Base-by-base conservation (phyloP, 1,284 basidiomycete genomes). In the Phellinidium pouzarii region DNA sequence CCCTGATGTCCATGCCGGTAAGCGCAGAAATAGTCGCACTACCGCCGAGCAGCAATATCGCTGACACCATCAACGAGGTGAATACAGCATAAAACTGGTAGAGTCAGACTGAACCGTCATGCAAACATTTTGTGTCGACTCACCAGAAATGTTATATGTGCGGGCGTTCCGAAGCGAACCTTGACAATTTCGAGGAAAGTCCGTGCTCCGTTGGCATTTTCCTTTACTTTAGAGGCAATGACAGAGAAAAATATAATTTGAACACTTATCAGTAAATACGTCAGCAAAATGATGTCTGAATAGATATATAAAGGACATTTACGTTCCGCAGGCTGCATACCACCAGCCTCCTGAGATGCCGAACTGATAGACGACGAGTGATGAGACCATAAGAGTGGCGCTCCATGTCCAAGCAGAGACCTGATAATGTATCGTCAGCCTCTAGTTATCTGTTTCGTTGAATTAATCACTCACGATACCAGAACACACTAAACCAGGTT, bases 1-100 rank as follows among this genome's bases (percentile, higher is more conserved):
- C 89, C 53, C 87, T 74, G n/a, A 84, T 87, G 62, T 74, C 79
- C 84, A 91, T 90, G 0, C 87, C 88, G 0, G 91, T 93, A 42
- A 95, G 69, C 49, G 80, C 80, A 5, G 80, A 82, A 19, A 92
- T 87, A 0, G 88, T 90, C 0, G 87, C 88, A 0, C 80, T 81
- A 0, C 88, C 89, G 14, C 89, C 89, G 49, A 84, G 73, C 64
- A 56, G 34, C 27, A 56, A 37, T 34, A 46, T 38, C 23, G 47
- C 46, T 23, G 59, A 53, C 19, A 53, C 50, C 22, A 50, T 34
- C 19, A 37, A 38, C 2, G 17, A 44, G 5, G 47, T 59, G 51
- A 26, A 48, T 42, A 44, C 11, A 0, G 67, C 47, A 75, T 71
- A 47, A 75, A 64, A 72, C 75, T 76, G 2, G 71, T 73, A 54